Evolutionary conservation across 2,329 filamentous ascomycete species (phyloP).

Genomic region (Zopfia rhizophila): DNA sequence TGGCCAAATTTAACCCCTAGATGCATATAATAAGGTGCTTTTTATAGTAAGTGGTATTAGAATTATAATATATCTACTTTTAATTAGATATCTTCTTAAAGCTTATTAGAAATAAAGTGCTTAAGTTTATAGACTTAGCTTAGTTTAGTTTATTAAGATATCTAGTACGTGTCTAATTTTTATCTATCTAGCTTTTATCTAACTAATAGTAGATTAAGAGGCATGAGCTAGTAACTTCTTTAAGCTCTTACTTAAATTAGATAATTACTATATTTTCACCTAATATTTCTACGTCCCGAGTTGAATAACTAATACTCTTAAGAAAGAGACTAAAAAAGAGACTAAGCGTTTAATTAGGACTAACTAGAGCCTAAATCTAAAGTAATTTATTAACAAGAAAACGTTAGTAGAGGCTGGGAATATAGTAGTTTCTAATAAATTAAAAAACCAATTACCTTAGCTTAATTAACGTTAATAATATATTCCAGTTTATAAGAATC

Average conservation of each 20-base stretch:
- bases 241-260: slow-evolving; percentile 4
- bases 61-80: slow-evolving; percentile 19
- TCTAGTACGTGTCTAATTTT: too few relatives aligned
- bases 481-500: slow-evolving; percentile 23
- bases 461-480: too few relatives aligned
- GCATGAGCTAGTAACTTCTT: slow-evolving; percentile 16
- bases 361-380: neutral
- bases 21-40: slow-evolving; percentile 20
- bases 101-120: slow-evolving; percentile 18
- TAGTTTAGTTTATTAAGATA: slow-evolving; percentile 20
- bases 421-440: slow-evolving; percentile 19
- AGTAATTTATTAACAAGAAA: slow-evolving; percentile 13
- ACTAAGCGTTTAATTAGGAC: slow-evolving; percentile 1
- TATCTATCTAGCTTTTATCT: neutral
- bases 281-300: slow-evolving; percentile 1
- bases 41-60: slow-evolving; percentile 22
- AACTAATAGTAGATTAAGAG: slow-evolving; percentile 14
- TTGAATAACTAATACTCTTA: neutral
- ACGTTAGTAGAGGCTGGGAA: slow-evolving; percentile 18
- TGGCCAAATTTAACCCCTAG: slow-evolving; percentile 5
- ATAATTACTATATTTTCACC: slow-evolving; percentile 14
- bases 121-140: slow-evolving; percentile 16
- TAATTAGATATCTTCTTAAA: slow-evolving; percentile 16
- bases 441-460: too few relatives aligned
- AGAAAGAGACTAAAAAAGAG: neutral